These are phyloP conservation scores for Carex cristatella DNA, from an alignment of 176 grass and related monocot species.

Conservation along the genomic window DNA sequence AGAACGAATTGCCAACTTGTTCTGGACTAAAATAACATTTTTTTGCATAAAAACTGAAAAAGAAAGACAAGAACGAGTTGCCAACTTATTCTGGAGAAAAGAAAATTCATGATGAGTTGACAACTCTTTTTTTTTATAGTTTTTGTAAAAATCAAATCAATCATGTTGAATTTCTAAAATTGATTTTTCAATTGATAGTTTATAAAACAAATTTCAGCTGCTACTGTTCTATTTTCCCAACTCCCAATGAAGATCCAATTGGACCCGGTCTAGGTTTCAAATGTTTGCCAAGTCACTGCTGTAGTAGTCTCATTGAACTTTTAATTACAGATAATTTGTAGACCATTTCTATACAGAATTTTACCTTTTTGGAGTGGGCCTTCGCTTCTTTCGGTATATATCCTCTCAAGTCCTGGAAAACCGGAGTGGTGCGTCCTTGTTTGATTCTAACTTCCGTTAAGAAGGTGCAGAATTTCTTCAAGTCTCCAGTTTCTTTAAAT, in stretches of 20 bases:
- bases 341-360: background rate
- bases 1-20: too few relatives aligned
- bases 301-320: background rate
- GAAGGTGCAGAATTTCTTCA: background rate
- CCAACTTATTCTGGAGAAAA: too few relatives aligned
- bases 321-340: background rate
- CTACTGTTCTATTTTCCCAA: background rate
- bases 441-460: background rate
- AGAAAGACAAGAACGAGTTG: too few relatives aligned
- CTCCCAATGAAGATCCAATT: background rate
- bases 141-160: too few relatives aligned
- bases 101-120: too few relatives aligned
- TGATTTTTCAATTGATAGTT: too few relatives aligned
- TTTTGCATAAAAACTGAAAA: too few relatives aligned
- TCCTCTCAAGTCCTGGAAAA: background rate
- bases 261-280: background rate
- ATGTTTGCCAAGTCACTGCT: too few relatives aligned
- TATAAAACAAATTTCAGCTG: too few relatives aligned
- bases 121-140: too few relatives aligned
- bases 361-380: background rate
- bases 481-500: background rate
- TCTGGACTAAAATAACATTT: too few relatives aligned
- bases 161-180: too few relatives aligned
- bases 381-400: background rate
- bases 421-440: background rate